Evolutionary conservation across 306 rosid genomes (phyloP), one percentile per base, ranked within the genome.

Genomic region (Ammopiptanthus mongolicus): DNA sequence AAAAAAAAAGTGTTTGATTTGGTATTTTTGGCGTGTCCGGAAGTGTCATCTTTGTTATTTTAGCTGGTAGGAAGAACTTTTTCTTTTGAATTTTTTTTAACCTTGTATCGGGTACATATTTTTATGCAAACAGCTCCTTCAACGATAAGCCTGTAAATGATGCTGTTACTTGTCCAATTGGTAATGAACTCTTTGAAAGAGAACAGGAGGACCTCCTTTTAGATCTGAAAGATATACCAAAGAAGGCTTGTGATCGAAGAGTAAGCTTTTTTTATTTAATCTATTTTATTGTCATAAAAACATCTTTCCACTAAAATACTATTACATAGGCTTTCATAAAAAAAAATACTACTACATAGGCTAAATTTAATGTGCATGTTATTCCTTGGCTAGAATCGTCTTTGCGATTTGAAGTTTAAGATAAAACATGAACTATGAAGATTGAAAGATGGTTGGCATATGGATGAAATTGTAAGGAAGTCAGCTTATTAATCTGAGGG

Each of bases 151-250:
- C 91, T 13, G 80, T 85, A 65, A 83, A 80, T 64, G 85, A 80
- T 61, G 83, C 78, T 73, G 74, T 80, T 0, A 56, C 71, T 6
- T 96, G 96, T 82, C 91, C 88, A 17, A 79, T 95, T 52, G 99
- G 97, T 31, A 86, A 81, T 78, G 97, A 95, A 63, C 93, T 95
- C 52, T 95, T 95, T n/a, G 91, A 85, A 47, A 95, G 76, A 73
- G 99, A 95, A 85, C 99, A 95, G 47, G 96, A 92, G 8, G 91
- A 92, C 69, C 99, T 95, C 86, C 97, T 95, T 57, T 60, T 85
- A 59, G 99, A 89, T 84, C 80, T 95, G 10, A 95, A 92, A 85
- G 97, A 95, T 81, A 84, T 95, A 74, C 99, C 97, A 51, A 95
- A 90, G 87, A 95, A 89, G 69, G 91, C 99, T 12, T 95, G 99